phyloP scores from a whole-genome alignment of 352 stramenopile genomes.

The Phytophthora agathidicida region DNA sequence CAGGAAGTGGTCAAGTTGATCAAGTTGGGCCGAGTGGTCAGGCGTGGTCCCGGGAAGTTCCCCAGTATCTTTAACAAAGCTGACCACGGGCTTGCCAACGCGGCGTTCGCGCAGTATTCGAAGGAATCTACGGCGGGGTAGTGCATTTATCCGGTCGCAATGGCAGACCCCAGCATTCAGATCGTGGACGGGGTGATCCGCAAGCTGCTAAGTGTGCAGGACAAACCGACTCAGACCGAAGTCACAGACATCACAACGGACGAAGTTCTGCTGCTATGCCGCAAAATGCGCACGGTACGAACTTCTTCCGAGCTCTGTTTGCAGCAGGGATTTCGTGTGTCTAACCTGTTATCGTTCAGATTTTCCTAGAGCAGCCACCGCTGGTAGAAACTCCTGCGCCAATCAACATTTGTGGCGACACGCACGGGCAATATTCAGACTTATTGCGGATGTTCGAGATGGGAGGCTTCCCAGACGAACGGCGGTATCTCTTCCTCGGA shows the following conservation, averaged over 20 bases:
- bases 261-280: slow-evolving; percentile 79
- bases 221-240: slow-evolving; percentile 79
- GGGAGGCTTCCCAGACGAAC: slow-evolving; percentile 89
- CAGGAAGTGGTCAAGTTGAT: too few species aligned
- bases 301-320: not conserved
- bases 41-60: too few species aligned
- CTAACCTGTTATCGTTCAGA: slow-evolving; percentile 31
- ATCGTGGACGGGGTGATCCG: slow-evolving; percentile 77
- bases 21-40: too few species aligned
- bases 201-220: slow-evolving; percentile 75
- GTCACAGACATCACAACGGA: slow-evolving; percentile 82
- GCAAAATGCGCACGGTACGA: slow-evolving; percentile 71
- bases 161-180: slow-evolving; percentile 56
- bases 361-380: slow-evolving; percentile 94
- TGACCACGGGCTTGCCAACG: too few species aligned
- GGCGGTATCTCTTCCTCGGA: slow-evolving; percentile 71
- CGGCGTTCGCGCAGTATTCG: too few species aligned
- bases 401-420: slow-evolving; percentile 98
- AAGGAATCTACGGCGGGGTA: slow-evolving; percentile 1
- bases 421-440: slow-evolving; percentile 99
- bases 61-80: too few species aligned
- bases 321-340: not conserved
- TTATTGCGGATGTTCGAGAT: slow-evolving; percentile 97
- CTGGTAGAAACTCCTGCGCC: slow-evolving; percentile 94
- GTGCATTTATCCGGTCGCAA: not conserved